These are phyloP conservation scores for Hippophae tibetana DNA, from an alignment of 306 rosid genomes.

Conservation along the genomic window DNA sequence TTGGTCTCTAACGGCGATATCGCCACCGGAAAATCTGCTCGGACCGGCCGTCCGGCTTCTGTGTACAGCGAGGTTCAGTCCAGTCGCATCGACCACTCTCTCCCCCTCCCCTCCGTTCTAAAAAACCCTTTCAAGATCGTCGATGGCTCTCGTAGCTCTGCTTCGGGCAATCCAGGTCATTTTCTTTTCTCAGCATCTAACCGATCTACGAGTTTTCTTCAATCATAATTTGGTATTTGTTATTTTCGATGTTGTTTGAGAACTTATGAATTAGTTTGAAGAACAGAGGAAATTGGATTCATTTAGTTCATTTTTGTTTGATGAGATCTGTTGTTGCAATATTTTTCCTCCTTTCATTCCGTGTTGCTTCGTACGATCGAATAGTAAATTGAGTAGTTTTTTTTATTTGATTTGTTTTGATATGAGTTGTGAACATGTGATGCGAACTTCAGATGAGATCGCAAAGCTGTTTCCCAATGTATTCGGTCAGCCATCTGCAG, in stretches of 20 bases:
- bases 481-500: constrained; percentile 84
- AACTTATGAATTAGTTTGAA: not conserved
- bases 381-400: not conserved
- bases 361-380: not conserved
- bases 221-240: not conserved
- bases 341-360: not conserved
- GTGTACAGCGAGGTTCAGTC: constrained; percentile 80
- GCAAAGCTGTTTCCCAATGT: constrained; percentile 78
- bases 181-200: not conserved
- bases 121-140: constrained; percentile 48
- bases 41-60: constrained; percentile 45
- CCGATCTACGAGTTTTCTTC: constrained; percentile 22
- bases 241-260: constrained; percentile 10
- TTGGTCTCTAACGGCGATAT: constrained; percentile 34
- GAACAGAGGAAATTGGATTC: not conserved
- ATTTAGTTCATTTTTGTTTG: not conserved
- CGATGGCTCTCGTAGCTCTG: constrained; percentile 83
- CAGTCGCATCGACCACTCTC: constrained; percentile 68
- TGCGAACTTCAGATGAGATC: constrained; percentile 57
- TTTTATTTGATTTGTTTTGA: constrained; percentile 1
- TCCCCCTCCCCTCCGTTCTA: constrained; percentile 84
- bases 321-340: not conserved
- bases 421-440: not conserved
- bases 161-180: constrained; percentile 89
- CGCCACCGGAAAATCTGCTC: constrained; percentile 11